Evolutionary conservation across 1,139 yeast species (phyloP).

Genomic region (Geotrichum restrictum): DNA sequence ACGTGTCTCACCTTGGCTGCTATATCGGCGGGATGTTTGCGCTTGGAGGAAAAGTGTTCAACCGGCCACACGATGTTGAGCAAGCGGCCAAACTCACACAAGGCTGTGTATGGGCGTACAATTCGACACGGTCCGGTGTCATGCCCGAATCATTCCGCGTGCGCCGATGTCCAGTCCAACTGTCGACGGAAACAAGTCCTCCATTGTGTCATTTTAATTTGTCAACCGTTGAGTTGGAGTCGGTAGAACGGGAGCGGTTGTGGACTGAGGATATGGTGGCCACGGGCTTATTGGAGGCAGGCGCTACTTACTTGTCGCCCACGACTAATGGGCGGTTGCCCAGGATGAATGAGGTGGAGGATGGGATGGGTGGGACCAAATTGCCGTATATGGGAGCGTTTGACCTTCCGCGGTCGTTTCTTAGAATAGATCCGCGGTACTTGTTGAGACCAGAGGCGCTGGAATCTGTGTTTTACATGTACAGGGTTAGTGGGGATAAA

Average conservation of each 20-base stretch:
- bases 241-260: neutral
- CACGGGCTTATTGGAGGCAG: neutral
- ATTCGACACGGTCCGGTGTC: conserved; percentile 42
- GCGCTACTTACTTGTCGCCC: neutral
- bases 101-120: conserved; percentile 64
- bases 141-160: conserved; percentile 46
- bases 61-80: conserved; percentile 50
- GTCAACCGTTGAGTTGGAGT: conserved; percentile 16
- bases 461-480: conserved; percentile 69
- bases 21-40: conserved; percentile 73
- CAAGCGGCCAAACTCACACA: conserved; percentile 60
- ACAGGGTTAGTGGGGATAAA: conserved; percentile 67
- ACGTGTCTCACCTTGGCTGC: conserved; percentile 60
- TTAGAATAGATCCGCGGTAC: conserved; percentile 48
- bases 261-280: neutral
- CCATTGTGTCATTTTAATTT: conserved; percentile 28
- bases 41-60: conserved; percentile 56
- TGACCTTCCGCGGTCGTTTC: conserved; percentile 39
- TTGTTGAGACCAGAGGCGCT: conserved; percentile 72
- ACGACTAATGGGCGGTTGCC: neutral
- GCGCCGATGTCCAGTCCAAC: conserved; percentile 37
- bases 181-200: conserved; percentile 29
- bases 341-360: conserved; percentile 18
- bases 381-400: conserved; percentile 34
- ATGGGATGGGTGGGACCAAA: conserved; percentile 24